These are phyloP conservation scores for Cutaneotrichosporon cyanovorans DNA, from an alignment of 1,284 basidiomycete species.

Conservation along the genomic window DNA sequence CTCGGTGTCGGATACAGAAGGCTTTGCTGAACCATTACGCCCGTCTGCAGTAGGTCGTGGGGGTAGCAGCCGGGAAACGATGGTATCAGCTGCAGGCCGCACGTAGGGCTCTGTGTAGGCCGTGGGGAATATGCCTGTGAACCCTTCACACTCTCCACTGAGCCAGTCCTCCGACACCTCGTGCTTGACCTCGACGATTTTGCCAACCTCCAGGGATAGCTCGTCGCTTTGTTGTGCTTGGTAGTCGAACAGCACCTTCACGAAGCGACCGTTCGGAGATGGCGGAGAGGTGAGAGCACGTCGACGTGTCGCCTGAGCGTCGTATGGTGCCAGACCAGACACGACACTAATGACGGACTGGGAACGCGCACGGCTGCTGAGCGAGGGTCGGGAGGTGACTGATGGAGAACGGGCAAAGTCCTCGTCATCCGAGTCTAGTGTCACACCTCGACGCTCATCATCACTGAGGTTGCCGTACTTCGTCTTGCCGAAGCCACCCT, in stretches of 20 bases:
- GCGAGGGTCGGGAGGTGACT: not conserved
- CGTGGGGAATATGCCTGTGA: conserved; percentile 67
- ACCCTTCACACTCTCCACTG: conserved; percentile 63
- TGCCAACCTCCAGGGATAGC: conserved; percentile 61
- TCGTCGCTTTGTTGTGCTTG: conserved; percentile 60
- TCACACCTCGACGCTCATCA: conserved; percentile 46
- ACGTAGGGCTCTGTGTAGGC: conserved; percentile 57
- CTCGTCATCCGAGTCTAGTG: conserved; percentile 37
- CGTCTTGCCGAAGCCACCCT: conserved; percentile 50
- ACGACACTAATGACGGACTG: conserved; percentile 10
- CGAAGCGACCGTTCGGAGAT: conserved; percentile 31
- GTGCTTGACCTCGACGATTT: conserved; percentile 62
- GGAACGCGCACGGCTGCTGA: conserved; percentile 6
- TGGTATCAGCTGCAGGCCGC: not conserved
- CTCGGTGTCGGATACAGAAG: not conserved
- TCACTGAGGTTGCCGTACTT: conserved; percentile 46
- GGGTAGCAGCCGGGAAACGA: not conserved
- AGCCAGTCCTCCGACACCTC: conserved; percentile 79
- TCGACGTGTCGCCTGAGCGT: conserved; percentile 17
- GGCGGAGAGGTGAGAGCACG: conserved; percentile 32
- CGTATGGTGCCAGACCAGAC: not conserved
- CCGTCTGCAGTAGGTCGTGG: not conserved
- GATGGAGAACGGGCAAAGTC: conserved; percentile 44
- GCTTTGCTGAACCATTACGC: too few species aligned
- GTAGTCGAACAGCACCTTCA: conserved; percentile 67